These are phyloP conservation scores for Termitomyces sp. DNA, from an alignment of 768 basidiomycete species.

Conservation along the genomic window DNA sequence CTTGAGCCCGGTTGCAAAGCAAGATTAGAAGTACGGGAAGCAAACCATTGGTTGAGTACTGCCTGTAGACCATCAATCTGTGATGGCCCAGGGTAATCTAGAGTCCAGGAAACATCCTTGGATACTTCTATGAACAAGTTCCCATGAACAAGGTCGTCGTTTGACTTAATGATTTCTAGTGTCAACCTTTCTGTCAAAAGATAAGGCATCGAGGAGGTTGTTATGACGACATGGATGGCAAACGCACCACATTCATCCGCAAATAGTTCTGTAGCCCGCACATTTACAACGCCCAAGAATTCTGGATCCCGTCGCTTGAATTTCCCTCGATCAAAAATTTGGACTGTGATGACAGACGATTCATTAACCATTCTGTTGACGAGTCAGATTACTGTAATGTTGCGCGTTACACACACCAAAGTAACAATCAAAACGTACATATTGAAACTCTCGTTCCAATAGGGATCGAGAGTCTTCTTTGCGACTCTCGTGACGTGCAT, in stretches of 20 bases:
- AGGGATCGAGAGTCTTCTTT: constrained; percentile 92
- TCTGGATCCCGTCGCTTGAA: constrained; percentile 99
- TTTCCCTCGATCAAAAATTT: constrained; percentile 99
- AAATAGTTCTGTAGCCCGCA: constrained; percentile 84
- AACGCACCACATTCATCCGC: constrained; percentile 90
- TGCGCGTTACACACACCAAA: neutral
- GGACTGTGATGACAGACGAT: constrained; percentile 95
- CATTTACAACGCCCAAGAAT: constrained; percentile 96
- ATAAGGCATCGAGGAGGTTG: constrained; percentile 1
- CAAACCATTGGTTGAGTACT: constrained; percentile 56
- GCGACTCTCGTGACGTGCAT: constrained; percentile 97
- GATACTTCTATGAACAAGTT: constrained; percentile 96
- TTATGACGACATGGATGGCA: neutral
- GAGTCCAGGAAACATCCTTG: constrained; percentile 83
- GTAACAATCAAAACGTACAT: constrained; percentile 53
- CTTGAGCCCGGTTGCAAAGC: constrained; percentile 38
- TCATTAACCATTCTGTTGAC: constrained; percentile 84
- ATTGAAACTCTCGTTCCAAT: constrained; percentile 98
- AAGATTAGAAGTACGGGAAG: constrained; percentile 55
- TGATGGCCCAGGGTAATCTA: constrained; percentile 79
- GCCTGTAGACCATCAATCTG: constrained; percentile 57
- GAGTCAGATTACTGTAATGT: constrained; percentile 1
- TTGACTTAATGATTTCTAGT: constrained; percentile 94
- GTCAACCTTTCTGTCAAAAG: constrained; percentile 84
- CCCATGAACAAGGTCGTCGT: constrained; percentile 96